These are phyloP conservation scores for Paramecium sexaurelia DNA, from an alignment of 73 alveolate species.

Conservation along the genomic window DNA sequence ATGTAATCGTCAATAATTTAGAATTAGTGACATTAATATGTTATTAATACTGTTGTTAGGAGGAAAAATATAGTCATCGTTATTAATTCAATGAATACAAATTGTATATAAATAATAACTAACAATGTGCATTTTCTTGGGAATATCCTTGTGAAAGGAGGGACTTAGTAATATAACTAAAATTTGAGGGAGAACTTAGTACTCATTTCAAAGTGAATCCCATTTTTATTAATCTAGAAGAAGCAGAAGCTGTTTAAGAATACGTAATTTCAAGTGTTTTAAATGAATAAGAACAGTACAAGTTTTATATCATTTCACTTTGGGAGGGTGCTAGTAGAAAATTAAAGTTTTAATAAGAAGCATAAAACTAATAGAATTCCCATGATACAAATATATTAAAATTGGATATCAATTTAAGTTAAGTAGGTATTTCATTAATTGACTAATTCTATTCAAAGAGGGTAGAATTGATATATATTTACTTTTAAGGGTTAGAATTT, in stretches of 20 bases:
- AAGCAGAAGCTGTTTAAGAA: constrained; percentile 36
- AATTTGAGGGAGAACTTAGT: constrained; percentile 44
- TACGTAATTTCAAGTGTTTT: constrained; percentile 17
- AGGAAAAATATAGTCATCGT: not conserved
- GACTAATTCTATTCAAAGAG: constrained; percentile 44
- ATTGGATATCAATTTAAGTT: constrained; percentile 29
- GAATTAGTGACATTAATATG: not conserved
- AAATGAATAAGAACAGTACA: constrained; percentile 13
- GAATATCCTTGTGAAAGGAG: constrained; percentile 43
- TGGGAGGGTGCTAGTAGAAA: constrained; percentile 68
- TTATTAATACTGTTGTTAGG: constrained; percentile 26
- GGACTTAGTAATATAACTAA: not conserved
- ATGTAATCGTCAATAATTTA: constrained; percentile 44
- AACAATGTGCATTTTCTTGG: constrained; percentile 39
- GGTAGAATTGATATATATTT: constrained; percentile 58
- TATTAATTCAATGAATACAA: constrained; percentile 28
- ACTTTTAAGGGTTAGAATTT: constrained; percentile 40
- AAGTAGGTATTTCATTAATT: constrained; percentile 64
- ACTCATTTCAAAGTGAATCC: constrained; percentile 50
- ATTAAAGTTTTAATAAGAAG: constrained; percentile 52
- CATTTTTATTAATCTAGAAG: constrained; percentile 45
- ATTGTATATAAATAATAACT: not conserved
- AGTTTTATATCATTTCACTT: constrained; percentile 42
- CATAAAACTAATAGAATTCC: constrained; percentile 1
- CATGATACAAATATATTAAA: constrained; percentile 56